Percentiles rank a stretch among this genome's conserved stretches.
phyloP scores from a whole-genome alignment of 371 early-diverging fungal species.

The Catenaria anguillulae region DNA sequence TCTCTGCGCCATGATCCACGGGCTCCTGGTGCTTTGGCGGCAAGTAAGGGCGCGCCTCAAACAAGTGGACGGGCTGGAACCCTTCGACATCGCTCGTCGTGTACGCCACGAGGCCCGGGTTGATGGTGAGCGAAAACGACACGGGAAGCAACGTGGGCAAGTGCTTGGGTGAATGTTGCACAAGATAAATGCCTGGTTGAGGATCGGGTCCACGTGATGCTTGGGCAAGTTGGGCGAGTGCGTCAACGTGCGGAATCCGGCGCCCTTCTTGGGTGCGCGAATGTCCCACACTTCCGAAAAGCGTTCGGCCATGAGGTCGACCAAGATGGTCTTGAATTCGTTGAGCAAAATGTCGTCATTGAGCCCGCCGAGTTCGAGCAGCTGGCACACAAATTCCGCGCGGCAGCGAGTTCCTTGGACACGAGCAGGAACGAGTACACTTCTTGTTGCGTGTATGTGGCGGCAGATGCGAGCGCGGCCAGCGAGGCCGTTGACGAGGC shows the following conservation, averaged over 20 bases:
- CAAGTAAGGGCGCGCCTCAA: slow-evolving; percentile 6
- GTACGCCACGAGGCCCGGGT: slow-evolving; percentile 6
- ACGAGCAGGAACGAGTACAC: slow-evolving; percentile 7
- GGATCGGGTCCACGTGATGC: slow-evolving; percentile 1
- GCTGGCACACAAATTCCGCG: slow-evolving; percentile 2
- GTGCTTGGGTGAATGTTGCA: not conserved
- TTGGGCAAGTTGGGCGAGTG: not conserved
- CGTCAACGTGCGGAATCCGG: slow-evolving; percentile 1
- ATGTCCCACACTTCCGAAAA: slow-evolving; percentile 2
- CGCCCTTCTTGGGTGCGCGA: not conserved
- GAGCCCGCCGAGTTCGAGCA: slow-evolving; percentile 4
- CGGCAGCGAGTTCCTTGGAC: slow-evolving; percentile 5
- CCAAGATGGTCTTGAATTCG: slow-evolving; percentile 6
- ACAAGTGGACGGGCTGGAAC: slow-evolving; percentile 6
- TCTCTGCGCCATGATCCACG: slow-evolving; percentile 4
- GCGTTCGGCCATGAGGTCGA: not conserved
- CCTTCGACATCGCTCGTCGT: not conserved
- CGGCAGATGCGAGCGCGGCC: not conserved
- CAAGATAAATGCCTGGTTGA: not conserved
- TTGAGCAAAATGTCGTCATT: not conserved
- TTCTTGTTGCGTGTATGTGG: not conserved
- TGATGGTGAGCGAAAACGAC: not conserved
- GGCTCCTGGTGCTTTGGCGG: slow-evolving; percentile 3
- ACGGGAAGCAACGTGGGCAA: slow-evolving; percentile 3
- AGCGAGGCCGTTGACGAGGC: not conserved